A percentile compares a stretch with the other conserved stretches of the same genome.
These are phyloP conservation scores for Nigrospora oryzae DNA, from an alignment of 2,329 filamentous ascomycete species.

Conservation along the genomic window DNA sequence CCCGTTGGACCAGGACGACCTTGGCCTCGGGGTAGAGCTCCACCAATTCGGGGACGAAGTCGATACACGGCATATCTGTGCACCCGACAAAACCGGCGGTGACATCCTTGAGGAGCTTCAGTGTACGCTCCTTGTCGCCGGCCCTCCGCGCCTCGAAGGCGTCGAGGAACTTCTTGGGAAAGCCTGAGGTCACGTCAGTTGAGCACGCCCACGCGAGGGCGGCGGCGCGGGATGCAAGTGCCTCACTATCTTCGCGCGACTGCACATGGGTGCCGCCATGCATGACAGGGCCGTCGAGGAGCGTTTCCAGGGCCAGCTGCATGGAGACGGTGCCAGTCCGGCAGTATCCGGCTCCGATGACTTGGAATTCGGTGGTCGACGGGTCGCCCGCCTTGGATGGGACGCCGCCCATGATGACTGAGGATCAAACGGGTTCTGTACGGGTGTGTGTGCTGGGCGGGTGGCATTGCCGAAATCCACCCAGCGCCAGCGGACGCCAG, in stretches of 20 bases:
- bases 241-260: conserved; percentile 21
- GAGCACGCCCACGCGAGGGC: no score
- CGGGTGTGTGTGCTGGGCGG: no score
- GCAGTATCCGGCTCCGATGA: conserved; percentile 31
- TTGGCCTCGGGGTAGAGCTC: not conserved
- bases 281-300: conserved; percentile 37
- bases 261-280: conserved; percentile 35
- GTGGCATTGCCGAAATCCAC: no score
- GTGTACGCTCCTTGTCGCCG: conserved; percentile 9
- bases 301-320: conserved; percentile 32
- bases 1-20: not conserved
- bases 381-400: not conserved
- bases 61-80: conserved; percentile 7
- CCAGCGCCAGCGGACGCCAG: no score
- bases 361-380: conserved; percentile 16
- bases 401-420: not conserved
- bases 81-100: conserved; percentile 11
- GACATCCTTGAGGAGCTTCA: conserved; percentile 11
- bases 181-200: no score
- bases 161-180: conserved; percentile 2
- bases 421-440: no score
- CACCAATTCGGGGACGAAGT: not conserved
- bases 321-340: conserved; percentile 41
- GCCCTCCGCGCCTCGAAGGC: conserved; percentile 14
- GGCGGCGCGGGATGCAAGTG: not conserved